Conservation (phyloP, 192 early-diverging fungal genomes). For the Linnemannia exigua region DNA sequence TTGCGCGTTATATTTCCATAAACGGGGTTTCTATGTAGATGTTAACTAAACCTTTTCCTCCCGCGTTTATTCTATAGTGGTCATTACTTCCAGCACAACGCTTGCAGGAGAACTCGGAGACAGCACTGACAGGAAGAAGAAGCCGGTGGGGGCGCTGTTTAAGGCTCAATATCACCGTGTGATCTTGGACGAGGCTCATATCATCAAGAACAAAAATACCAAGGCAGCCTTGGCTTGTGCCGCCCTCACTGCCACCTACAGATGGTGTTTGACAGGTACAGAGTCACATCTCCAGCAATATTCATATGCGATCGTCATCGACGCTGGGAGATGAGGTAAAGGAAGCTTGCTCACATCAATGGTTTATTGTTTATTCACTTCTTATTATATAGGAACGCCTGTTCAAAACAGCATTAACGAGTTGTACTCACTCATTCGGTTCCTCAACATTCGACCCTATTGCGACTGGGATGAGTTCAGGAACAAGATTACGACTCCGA, state of each 20-base stretch:
- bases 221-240: conserved; percentile 62
- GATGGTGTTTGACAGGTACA: conserved; percentile 79
- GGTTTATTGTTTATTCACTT: background rate
- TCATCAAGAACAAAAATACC: conserved; percentile 71
- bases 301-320: background rate
- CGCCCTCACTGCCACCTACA: conserved; percentile 60
- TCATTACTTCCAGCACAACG: conserved; percentile 64
- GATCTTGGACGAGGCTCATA: conserved; percentile 73
- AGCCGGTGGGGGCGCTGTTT: conserved; percentile 41
- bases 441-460: conserved; percentile 73
- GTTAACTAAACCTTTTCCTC: background rate
- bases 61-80: conserved; percentile 34
- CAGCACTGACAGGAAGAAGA: conserved; percentile 15
- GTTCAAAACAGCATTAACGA: conserved; percentile 82
- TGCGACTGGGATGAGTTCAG: conserved; percentile 65
- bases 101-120: conserved; percentile 41
- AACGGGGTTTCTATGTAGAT: background rate
- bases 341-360: background rate
- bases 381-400: conserved; percentile 42
- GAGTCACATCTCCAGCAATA: background rate
- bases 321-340: background rate
- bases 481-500: conserved; percentile 61
- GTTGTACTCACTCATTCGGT: conserved; percentile 77
- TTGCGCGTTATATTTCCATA: too few species aligned
- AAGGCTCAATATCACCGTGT: conserved; percentile 57